A percentile compares a stretch with the other conserved stretches of the same genome.
phyloP scores from a whole-genome alignment of 371 early-diverging fungal genomes.

The Haplosporangium sp. region DNA sequence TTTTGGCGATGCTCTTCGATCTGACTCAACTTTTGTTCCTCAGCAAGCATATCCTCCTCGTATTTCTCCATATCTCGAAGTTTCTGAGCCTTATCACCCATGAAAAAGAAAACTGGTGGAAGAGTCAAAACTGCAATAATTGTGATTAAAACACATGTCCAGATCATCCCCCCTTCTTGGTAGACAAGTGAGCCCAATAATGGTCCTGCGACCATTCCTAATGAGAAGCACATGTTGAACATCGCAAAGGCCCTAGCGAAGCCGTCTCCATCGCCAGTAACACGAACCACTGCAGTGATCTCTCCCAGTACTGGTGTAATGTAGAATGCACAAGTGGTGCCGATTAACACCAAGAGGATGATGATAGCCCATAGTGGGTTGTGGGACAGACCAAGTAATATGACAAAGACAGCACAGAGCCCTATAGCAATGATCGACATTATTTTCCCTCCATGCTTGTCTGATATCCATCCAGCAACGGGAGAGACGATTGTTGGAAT shows the following conservation, averaged over 20 bases:
- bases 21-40: conserved; percentile 17
- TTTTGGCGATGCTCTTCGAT: conserved; percentile 9
- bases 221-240: conserved; percentile 61
- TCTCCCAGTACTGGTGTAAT: conserved; percentile 61
- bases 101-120: conserved; percentile 32
- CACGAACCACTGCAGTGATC: conserved; percentile 57
- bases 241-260: conserved; percentile 61
- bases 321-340: conserved; percentile 55
- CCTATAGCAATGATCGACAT: conserved; percentile 53
- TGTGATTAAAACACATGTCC: conserved; percentile 38
- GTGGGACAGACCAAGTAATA: conserved; percentile 53
- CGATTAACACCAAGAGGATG: conserved; percentile 56
- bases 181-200: conserved; percentile 35
- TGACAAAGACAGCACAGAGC: conserved; percentile 50
- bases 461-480: conserved; percentile 59
- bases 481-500: conserved; percentile 61
- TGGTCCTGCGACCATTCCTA: conserved; percentile 47
- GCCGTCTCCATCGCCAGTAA: conserved; percentile 57
- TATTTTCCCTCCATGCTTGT: conserved; percentile 58
- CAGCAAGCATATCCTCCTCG: conserved; percentile 35
- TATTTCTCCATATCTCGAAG: conserved; percentile 29
- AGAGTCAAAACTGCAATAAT: conserved; percentile 15
- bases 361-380: conserved; percentile 53
- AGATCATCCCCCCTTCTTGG: conserved; percentile 39
- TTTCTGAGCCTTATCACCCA: conserved; percentile 42